These are phyloP conservation scores for Ustilago curta DNA, from an alignment of 1,284 basidiomycete species.

Conservation along the genomic window DNA sequence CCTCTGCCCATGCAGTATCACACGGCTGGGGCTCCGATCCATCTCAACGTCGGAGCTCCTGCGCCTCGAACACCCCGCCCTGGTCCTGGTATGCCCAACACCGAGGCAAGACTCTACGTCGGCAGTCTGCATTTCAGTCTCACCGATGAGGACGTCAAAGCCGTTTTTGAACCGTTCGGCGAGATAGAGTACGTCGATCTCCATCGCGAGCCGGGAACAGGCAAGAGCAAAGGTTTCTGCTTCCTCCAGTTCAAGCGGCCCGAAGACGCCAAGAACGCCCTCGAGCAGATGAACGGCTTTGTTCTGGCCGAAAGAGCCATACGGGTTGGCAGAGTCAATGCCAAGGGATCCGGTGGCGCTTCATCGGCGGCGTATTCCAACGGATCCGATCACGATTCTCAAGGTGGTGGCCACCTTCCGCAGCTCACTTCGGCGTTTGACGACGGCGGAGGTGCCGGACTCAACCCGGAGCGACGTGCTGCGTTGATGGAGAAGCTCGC, in stretches of 20 bases:
- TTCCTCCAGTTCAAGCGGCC: constrained; percentile 92
- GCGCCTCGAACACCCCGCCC: constrained; percentile 22
- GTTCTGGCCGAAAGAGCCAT: constrained; percentile 89
- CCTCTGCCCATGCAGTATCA: constrained; percentile 53
- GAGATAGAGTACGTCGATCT: constrained; percentile 97
- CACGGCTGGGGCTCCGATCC: constrained; percentile 42
- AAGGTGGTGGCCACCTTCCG: constrained; percentile 45
- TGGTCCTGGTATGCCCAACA: constrained; percentile 69
- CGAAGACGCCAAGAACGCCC: constrained; percentile 92
- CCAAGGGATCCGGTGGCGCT: constrained; percentile 43
- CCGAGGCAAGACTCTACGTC: constrained; percentile 85
- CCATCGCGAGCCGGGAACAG: constrained; percentile 88
- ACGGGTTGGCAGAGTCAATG: constrained; percentile 63
- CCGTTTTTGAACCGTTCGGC: constrained; percentile 98
- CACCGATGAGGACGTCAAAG: constrained; percentile 92
- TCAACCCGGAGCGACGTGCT: constrained; percentile 60
- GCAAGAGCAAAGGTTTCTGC: constrained; percentile 95
- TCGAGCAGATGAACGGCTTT: constrained; percentile 98
- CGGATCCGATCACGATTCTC: constrained; percentile 14
- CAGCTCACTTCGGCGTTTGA: constrained; percentile 59
- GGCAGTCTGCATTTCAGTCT: constrained; percentile 96
- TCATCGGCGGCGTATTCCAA: constrained; percentile 12
- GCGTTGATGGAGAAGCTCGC: constrained; percentile 68
- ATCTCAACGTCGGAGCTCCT: constrained; percentile 26
- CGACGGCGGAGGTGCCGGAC: constrained; percentile 64